Percentiles rank a stretch among this genome's conserved stretches.
These are phyloP conservation scores for Lactifluus rugatus DNA, from an alignment of 768 basidiomycete species.

Conservation along the genomic window DNA sequence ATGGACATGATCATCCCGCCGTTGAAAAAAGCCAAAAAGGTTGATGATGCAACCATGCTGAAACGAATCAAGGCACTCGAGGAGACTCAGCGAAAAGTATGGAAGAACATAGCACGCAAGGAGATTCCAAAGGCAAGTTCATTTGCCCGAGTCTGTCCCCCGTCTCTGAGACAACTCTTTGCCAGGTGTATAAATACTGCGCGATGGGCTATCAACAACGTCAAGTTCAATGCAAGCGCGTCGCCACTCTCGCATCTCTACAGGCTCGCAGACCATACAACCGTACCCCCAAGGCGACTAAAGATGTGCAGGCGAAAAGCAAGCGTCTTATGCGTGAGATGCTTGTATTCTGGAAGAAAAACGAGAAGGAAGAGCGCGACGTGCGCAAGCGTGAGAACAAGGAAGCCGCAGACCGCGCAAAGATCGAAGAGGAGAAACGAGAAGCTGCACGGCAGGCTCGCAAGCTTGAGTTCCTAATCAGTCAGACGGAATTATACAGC, in stretches of 20 bases:
- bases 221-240: slow-evolving; percentile 61
- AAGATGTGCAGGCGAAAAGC: slow-evolving; percentile 76
- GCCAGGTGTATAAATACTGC: slow-evolving; percentile 74
- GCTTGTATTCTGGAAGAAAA: slow-evolving; percentile 96
- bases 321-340: slow-evolving; percentile 91
- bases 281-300: slow-evolving; percentile 65
- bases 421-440: slow-evolving; percentile 84
- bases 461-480: slow-evolving; percentile 97
- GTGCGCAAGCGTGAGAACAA: slow-evolving; percentile 89
- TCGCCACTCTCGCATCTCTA: slow-evolving; percentile 62
- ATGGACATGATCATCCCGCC: slow-evolving; percentile 61
- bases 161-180: neutral
- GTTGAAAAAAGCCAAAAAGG: slow-evolving; percentile 65
- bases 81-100: slow-evolving; percentile 80
- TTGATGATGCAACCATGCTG: slow-evolving; percentile 60
- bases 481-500: slow-evolving; percentile 95
- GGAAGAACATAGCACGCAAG: slow-evolving; percentile 78
- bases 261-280: slow-evolving; percentile 71
- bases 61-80: slow-evolving; percentile 72
- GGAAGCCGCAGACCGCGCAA: slow-evolving; percentile 81
- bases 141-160: neutral
- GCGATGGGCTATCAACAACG: slow-evolving; percentile 55
- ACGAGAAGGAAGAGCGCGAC: slow-evolving; percentile 93
- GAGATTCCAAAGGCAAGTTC: slow-evolving; percentile 70
- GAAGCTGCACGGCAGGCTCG: slow-evolving; percentile 90